Percentiles rank a stretch among this genome's conserved stretches.
Evolutionary conservation across 2,329 filamentous ascomycete species (phyloP).

Genomic region (Teratosphaeria gauchensis): DNA sequence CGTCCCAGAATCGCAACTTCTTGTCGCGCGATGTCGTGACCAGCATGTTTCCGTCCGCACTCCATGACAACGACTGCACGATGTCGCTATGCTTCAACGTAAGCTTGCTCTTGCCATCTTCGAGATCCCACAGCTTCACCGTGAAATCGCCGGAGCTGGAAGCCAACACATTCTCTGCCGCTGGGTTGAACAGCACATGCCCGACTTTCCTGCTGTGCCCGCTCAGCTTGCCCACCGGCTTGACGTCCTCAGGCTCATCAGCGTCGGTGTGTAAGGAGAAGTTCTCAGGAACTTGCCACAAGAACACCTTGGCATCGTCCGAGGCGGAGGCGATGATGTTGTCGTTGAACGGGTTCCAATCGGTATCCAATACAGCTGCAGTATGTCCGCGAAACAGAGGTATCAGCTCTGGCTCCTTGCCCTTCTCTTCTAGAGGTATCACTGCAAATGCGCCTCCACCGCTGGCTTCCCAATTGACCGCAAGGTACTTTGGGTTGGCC

Average conservation of each 20-base stretch:
- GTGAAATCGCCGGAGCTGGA: conserved; percentile 92
- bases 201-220: conserved; percentile 96
- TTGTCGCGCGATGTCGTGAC: conserved; percentile 96
- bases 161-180: conserved; percentile 89
- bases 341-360: conserved; percentile 98
- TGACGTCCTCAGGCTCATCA: conserved; percentile 73
- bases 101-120: conserved; percentile 63
- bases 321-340: conserved; percentile 84
- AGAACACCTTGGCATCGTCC: conserved; percentile 91
- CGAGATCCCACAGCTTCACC: conserved; percentile 92
- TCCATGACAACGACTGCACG: conserved; percentile 93
- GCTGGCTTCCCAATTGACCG: conserved; percentile 96
- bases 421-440: conserved; percentile 79
- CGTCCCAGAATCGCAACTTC: conserved; percentile 96
- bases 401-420: conserved; percentile 83
- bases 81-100: conserved; percentile 82
- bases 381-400: conserved; percentile 95
- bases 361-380: conserved; percentile 88
- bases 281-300: conserved; percentile 86
- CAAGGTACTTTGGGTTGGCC: conserved; percentile 90
- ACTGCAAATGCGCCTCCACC: conserved; percentile 96
- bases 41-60: conserved; percentile 73
- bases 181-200: conserved; percentile 94
- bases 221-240: conserved; percentile 68
- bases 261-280: conserved; percentile 77